A percentile compares a stretch with the other conserved stretches of the same genome.
phyloP scores from a whole-genome alignment of 2,329 filamentous ascomycete species.

The Fusarium sp. region DNA sequence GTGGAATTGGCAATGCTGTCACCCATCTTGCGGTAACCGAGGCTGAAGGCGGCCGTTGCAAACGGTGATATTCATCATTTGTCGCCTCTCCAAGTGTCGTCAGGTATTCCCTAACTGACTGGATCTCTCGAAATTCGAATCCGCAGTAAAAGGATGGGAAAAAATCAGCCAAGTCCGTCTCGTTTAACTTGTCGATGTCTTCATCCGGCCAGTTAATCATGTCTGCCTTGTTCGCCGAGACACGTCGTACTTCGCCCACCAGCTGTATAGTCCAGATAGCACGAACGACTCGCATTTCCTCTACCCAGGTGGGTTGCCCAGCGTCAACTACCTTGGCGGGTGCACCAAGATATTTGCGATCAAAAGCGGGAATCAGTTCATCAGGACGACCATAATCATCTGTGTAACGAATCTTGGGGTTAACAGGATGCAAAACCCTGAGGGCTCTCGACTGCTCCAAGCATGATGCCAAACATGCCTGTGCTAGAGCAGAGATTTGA shows the following conservation, averaged over 20 bases:
- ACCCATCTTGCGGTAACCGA: background rate
- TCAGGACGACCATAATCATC: background rate
- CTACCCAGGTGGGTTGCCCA: slow-evolving; percentile 33
- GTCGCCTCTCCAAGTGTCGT: background rate
- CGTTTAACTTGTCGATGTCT: background rate
- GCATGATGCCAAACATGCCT: slow-evolving; percentile 31
- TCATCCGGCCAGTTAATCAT: background rate
- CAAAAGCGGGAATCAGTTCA: background rate
- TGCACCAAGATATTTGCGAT: slow-evolving; percentile 1
- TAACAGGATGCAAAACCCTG: slow-evolving; percentile 12
- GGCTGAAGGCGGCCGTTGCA: background rate
- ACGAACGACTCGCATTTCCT: slow-evolving; percentile 37
- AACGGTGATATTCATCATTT: background rate
- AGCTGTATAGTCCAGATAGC: slow-evolving; percentile 33
- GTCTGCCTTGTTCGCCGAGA: background rate
- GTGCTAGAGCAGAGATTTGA: slow-evolving; percentile 28
- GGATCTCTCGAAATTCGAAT: background rate
- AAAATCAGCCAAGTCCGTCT: background rate
- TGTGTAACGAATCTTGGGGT: slow-evolving; percentile 2
- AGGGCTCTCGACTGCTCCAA: slow-evolving; percentile 20
- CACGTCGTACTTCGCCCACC: slow-evolving; percentile 12
- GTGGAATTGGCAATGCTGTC: background rate
- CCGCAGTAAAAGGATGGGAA: background rate
- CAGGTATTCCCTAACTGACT: background rate
- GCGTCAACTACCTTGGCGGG: slow-evolving; percentile 8